Evolutionary conservation across 306 rosid species (phyloP), one percentile per base, ranked within the genome.

Genomic region (Prunus mongolica): DNA sequence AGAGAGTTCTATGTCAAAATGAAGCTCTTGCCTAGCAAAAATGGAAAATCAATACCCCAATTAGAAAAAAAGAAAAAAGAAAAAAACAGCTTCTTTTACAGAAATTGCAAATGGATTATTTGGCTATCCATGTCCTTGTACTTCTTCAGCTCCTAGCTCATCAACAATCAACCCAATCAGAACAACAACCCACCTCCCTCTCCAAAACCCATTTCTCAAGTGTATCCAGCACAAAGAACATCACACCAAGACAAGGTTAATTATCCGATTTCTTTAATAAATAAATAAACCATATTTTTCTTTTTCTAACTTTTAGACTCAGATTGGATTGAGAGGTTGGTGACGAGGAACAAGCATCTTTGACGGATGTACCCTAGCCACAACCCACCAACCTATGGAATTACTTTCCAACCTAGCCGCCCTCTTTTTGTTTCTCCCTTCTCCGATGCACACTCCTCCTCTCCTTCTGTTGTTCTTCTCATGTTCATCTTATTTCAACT

Each of bases 81-180:
- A 28, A 85, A 86, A 38, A 85, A 86, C 58, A 68, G 71, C 82
- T 87, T 75, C 71, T 85, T 91, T 34, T 82, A 69, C 78, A 80
- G 61, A 55, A 84, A 91, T 72, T 89, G 82, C 89, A 92, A 92
- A 86, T 91, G 87, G 86, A 28, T 96, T n/a, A 90, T 96, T 12
- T 96, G 98, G 93, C 73, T 89, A 22, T 91, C 93, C 19, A 83
- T 96, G 1, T 80, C 94, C 6, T 80, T 96, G 24, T 96, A 92
- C 74, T 91, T 92, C 81, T 89, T 91, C 81, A 71, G 86, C 67
- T 91, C 96, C 12, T 92, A 85, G 60, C 89, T 92, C 85, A 83
- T 96, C 65, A 82, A 76, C 66, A 80, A 73, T 69, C 82, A 81
- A 27, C 68, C 78, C 6, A 51, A 55, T 5, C 34, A 54, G 25